Base-by-base conservation (phyloP, 2,329 filamentous ascomycete species). In the Raffaelea ambrosiae region DNA sequence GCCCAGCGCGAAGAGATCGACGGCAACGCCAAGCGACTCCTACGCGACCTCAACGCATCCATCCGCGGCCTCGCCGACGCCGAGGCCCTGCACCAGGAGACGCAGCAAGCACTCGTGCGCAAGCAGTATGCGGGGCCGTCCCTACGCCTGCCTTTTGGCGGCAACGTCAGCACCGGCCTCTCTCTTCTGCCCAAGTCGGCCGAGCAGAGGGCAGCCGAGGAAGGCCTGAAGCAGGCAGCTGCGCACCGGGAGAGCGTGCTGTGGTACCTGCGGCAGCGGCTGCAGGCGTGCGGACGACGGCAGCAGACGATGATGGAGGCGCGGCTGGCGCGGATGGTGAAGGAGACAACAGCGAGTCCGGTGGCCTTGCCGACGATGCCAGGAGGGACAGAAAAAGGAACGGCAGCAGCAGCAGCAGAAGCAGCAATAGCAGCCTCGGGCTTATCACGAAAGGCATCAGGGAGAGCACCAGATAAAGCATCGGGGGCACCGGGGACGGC, bases 281-380 rank as follows among this genome's bases (percentile, higher is more conserved):
- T 97, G 53, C 86, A 93, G 66, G 74, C 80, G 54, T 89, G 84
- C 48, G 84, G 86, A 39, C 76, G 80, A 57, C 81, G 84, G 53
- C 91, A 97, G 70, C 82, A 88, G 58, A 78, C 77, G 44, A 96
- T 97, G 88, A 95, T 97, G 76, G 90, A 95, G 68, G 86, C 87
- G 59, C 72, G 93, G 57, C 72, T 97, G 55, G 81, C 82, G 59
- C 74, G 93, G 47, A 88, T 94, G 63, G 90, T 97, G 69, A 93
- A 86, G 77, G n/a, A n/a, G n/a, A n/a, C n/a, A n/a, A 90, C 49
- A 23, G 39, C 48, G 10, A 39, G 10, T 14, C 4, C 7, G 14
- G 23, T 11, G 16, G 35, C 16, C 35, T n/a, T 38, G 35, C 18
- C 18, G 21, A 21, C 22, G 31, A 20, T n/a, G 20, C 42, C 18